A percentile compares a stretch with the other conserved stretches of the same genome.
These are phyloP conservation scores for Phytophthora melonis DNA, from an alignment of 352 stramenopile species.

Conservation along the genomic window DNA sequence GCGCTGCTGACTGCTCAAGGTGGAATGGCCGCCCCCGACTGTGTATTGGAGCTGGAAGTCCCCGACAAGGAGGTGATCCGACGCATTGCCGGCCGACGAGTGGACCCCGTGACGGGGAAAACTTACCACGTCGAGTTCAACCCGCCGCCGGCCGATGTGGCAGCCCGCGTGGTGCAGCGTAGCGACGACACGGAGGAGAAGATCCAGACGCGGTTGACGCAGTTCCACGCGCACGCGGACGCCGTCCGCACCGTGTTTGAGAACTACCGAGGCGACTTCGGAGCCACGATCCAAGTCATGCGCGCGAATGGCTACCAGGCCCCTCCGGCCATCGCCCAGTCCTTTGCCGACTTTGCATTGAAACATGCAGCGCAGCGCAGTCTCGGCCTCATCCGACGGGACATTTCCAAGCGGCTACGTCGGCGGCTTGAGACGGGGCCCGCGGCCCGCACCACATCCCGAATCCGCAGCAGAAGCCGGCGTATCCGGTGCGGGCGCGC, in stretches of 20 bases:
- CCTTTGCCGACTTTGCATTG: slow-evolving; percentile 35
- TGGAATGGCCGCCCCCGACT: slow-evolving; percentile 77
- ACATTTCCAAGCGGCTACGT: slow-evolving; percentile 30
- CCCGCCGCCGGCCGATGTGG: slow-evolving; percentile 78
- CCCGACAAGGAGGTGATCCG: slow-evolving; percentile 95
- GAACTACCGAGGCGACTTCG: slow-evolving; percentile 11
- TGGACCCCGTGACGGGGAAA: slow-evolving; percentile 93
- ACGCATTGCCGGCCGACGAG: slow-evolving; percentile 95
- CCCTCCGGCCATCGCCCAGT: slow-evolving; percentile 27
- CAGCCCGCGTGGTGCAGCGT: slow-evolving; percentile 77
- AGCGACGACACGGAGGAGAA: slow-evolving; percentile 95
- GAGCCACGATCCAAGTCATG: slow-evolving; percentile 35
- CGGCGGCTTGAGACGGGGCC: slow-evolving; percentile 19
- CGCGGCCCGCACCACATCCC: slow-evolving; percentile 27
- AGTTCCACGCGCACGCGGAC: slow-evolving; percentile 81
- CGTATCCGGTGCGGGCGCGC: slow-evolving; percentile 22
- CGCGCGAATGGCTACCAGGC: slow-evolving; percentile 25
- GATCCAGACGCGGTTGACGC: slow-evolving; percentile 83
- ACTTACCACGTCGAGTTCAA: slow-evolving; percentile 98
- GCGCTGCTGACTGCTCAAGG: slow-evolving; percentile 64
- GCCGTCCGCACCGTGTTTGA: slow-evolving; percentile 61
- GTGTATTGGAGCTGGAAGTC: slow-evolving; percentile 94
- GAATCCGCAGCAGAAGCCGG: slow-evolving; percentile 23
- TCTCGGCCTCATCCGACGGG: slow-evolving; percentile 23
- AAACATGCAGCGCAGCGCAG: slow-evolving; percentile 32